phyloP scores from a whole-genome alignment of 805 yeast species.

The Nakazawaea pomicola region DNA sequence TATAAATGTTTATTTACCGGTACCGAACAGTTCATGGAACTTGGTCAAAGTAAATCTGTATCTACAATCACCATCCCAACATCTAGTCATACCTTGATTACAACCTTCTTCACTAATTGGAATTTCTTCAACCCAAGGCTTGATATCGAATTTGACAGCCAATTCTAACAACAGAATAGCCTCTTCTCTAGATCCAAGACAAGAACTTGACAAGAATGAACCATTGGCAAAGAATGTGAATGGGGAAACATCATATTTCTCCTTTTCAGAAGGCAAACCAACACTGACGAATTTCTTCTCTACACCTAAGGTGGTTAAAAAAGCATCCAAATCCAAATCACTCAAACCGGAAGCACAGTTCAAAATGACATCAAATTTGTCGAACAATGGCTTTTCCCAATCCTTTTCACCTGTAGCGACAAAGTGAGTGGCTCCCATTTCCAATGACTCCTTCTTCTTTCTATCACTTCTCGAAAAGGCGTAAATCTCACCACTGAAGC shows the following conservation, averaged over 20 bases:
- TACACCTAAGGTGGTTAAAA: conserved; percentile 27
- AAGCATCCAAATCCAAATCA: conserved; percentile 31
- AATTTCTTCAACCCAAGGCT: conserved; percentile 47
- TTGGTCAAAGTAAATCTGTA: conserved; percentile 48
- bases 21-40: conserved; percentile 38
- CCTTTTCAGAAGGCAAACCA: conserved; percentile 39
- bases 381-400: conserved; percentile 31
- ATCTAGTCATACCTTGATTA: conserved; percentile 37
- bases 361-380: conserved; percentile 34
- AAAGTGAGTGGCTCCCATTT: conserved; percentile 37
- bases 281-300: conserved; percentile 41
- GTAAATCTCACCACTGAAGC: conserved; percentile 20
- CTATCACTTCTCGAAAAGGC: conserved; percentile 37
- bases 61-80: conserved; percentile 43
- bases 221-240: conserved; percentile 45
- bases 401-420: conserved; percentile 42
- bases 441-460: conserved; percentile 34
- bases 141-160: conserved; percentile 38
- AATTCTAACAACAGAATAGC: conserved; percentile 40
- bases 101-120: conserved; percentile 41
- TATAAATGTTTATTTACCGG: conserved; percentile 12
- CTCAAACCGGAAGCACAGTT: conserved; percentile 37
- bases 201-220: conserved; percentile 38
- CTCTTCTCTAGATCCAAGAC: conserved; percentile 44
- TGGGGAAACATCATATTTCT: conserved; percentile 41